Evolutionary conservation across 177 flowering plant genomes (phyloP), one percentile per base, ranked within the genome.

Genomic region (Vitis hybrid): DNA sequence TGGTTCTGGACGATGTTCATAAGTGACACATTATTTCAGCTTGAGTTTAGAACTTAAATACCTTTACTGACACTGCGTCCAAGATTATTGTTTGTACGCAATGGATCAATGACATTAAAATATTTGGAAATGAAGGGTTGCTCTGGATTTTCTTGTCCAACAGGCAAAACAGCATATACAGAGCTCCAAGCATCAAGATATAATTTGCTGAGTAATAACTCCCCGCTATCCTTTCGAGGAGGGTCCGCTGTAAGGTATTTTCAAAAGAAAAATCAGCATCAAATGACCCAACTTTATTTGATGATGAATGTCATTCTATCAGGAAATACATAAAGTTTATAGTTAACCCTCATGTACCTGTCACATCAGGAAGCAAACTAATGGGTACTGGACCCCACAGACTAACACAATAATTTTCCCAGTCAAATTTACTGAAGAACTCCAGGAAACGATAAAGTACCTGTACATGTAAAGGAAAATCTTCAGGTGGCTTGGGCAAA

Each of bases 61-160:
- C 98, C 97, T 94, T 91, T 91, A 81, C 94, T 92, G 57, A 94
- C 98, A 81, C 98, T 94, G 51, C 98, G 91, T n/a, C 98, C 98
- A 75, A 94, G 96, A 72, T 96, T 96, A 82, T 96, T 96, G 84
- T 87, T 96, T 65, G 86, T 81, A 60, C 98, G 95, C 74, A 96
- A 82, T 56, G 99, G 98, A 82, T 96, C 99, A 72, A 96, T 89
- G 24, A 96, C 97, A 83, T 96, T 96, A 63, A 96, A 93, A 82
- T 87, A 86, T 65, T 91, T 96, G 56, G 97, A 86, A 73, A 84
- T 74, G 81, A 95, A 95, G 10, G 92, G 87, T 21, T 83, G 91
- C n/a, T 89, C 90, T 66, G 84, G 90, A 74, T 82, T 93, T 73
- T 95, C 98, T 70, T 83, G 96, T 68, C 92, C 91, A 71, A 73